Percentiles rank a stretch among this genome's conserved stretches.
These are phyloP conservation scores for Avicennia marina DNA, from an alignment of 257 asterid species.

Conservation along the genomic window DNA sequence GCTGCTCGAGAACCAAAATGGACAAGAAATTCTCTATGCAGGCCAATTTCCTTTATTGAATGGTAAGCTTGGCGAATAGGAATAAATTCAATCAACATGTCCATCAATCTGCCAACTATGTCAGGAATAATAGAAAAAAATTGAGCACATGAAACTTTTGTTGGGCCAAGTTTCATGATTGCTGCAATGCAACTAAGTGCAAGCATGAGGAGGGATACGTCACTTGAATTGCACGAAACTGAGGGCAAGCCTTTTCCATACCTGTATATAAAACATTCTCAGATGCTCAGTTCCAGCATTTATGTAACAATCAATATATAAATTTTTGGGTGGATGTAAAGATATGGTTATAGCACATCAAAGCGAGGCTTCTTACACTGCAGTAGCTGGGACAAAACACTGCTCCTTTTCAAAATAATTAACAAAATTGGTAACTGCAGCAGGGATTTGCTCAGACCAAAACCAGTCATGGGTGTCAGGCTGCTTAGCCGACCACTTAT, in stretches of 20 bases:
- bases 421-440: constrained; percentile 58
- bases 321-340: constrained; percentile 1
- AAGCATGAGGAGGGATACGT: constrained; percentile 77
- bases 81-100: constrained; percentile 73
- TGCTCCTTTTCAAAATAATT: constrained; percentile 71
- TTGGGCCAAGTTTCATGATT: constrained; percentile 83
- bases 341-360: background rate
- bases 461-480: constrained; percentile 83
- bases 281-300: constrained; percentile 5
- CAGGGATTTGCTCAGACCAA: constrained; percentile 86
- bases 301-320: constrained; percentile 12
- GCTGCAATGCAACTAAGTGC: constrained; percentile 90
- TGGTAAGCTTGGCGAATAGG: constrained; percentile 69
- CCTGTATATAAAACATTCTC: constrained; percentile 40
- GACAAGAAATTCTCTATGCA: constrained; percentile 81
- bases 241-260: constrained; percentile 42
- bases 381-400: constrained; percentile 56
- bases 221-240: constrained; percentile 54
- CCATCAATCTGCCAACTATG: constrained; percentile 83
- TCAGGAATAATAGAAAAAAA: constrained; percentile 75
- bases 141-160: constrained; percentile 80
- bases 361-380: constrained; percentile 50
- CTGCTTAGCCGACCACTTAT: constrained; percentile 64
- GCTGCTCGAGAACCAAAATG: constrained; percentile 98
- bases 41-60: constrained; percentile 69